Evolutionary conservation across 2,329 filamentous ascomycete species (phyloP), one percentile per base, ranked within the genome.

Genomic region (Aspergillus piperis): DNA sequence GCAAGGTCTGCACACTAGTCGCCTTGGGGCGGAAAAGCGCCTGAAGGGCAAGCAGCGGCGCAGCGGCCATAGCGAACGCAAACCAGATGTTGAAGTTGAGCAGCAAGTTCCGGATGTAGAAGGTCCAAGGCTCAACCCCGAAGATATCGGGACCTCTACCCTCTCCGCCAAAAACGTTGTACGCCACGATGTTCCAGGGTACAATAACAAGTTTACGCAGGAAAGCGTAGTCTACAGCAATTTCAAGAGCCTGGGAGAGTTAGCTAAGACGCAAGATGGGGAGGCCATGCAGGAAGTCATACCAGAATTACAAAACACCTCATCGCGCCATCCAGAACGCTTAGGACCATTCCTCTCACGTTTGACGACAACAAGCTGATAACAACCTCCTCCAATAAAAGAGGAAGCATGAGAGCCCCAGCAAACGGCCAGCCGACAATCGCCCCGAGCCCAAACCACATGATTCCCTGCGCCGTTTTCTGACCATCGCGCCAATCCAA

Each of bases 1-100:
- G 77, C 1, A 90, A 84, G 1, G 88, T 90, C 64, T 90, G 84
- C 61, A 88, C 86, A 3, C 87, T 87, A 13, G 87, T 83, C 10
- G 82, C 77, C 42, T 86, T 87, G 2, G 83, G 78, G 7, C 86
- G 83, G 55, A 90, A 75, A 3, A 88, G 65, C 66, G 91, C 89
- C 68, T 96, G 91, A 0, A 92, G 66, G 0, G 90, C 66, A 65
- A 96, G 88, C 0, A 97, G 79, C 0, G 94, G 94, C 15, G 92
- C 78, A 1, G 90, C 86, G 5, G 86, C 73, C 50, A 96, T 75
- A 0, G 93, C 93, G 11, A 98, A 82, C 10, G 92, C 72, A 68
- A 97, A 93, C 92, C 93, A 98, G 50, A 96, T 77, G 73, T 98
- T 96, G 82, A 98, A 99, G 79, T 99, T 99, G 60, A 99, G 83